Evolutionary conservation across 2,329 filamentous ascomycete genomes (phyloP), one percentile per base, ranked within the genome.

Genomic region (Bipolaris oryzae): DNA sequence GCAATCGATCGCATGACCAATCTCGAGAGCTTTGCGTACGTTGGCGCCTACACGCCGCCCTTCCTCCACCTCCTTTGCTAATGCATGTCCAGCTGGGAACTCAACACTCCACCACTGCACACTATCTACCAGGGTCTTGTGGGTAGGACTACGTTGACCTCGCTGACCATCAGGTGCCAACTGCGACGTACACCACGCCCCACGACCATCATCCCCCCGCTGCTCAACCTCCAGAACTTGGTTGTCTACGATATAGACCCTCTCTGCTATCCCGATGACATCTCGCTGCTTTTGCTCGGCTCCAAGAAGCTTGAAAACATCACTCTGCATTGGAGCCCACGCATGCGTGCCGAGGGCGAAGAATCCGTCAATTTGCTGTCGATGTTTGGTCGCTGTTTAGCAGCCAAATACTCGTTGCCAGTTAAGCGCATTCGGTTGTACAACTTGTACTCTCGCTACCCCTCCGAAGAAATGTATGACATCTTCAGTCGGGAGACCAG

Each of bases 181-280:
- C 80, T 78, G 0, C 82, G 77, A 55, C 80, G 85, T 42, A 79
- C 83, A 57, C 85, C 85, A 7, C 80, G 85, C 34, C 85, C 86
- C 1, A 83, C 82, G 5, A 79, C 80, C 35, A 72, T 83, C 4
- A 80, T 87, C 38, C 85, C 85, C 1, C 76, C 84, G 0, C 80
- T 88, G 64, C 81, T 83, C 7, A 84, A 82, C 60, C 76, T 88
- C 21, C 76, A 76, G 33, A 77, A 75, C 4, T 76, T 88, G 34
- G 81, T 82, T 50, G 77, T 85, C 25, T 82, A 82, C 57, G 80
- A 87, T 60, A 85, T 87, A 50, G 86, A 88, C 53, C 86, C 86
- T 1, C 77, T 88, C 9, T 88, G 85, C 73, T 86, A 87, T 63
- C 84, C 84, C 0, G 86, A 88, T 70, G 85, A 87, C 62, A 81